Base-by-base conservation (phyloP, 2,329 filamentous ascomycete genomes). In the Fusarium sarcochroum region DNA sequence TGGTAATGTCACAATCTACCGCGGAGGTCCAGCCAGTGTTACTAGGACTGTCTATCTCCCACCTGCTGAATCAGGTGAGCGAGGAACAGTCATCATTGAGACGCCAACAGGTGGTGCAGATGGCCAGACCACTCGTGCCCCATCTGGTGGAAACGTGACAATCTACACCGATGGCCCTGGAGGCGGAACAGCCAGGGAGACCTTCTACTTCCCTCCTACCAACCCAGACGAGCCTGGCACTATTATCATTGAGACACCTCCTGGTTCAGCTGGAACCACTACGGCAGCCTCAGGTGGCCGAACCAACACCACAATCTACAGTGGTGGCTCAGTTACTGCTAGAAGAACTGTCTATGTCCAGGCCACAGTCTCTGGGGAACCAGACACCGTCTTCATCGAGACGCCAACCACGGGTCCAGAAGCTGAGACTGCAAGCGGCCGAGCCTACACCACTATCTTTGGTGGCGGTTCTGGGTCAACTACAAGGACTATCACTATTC, bases 161-260 rank as follows among this genome's bases (percentile, higher is more conserved):
- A 53, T 64, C 2, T 64, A 38, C 8, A 58, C 52, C 4, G n/a
- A 34, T 27, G 52, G 59, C 5, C 41, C 23, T 3, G 52, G 52
- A n/a, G 47, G 59, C 2, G 52, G 52, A 15, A 59, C 61, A 38
- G 52, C 37, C 2, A 18, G 34, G 3, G 41, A 32, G 15, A 66
- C 63, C 9, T 25, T 66, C 1, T 66, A 66, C 20, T 60, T 47
- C 3, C 61, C 63, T 8, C 53, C 62, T 8, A 62, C 45, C 11
- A 40, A 48, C 1, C 41, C 47, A n/a, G 54, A 32, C 2, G 58
- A 59, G 8, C 30, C 35, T 0, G 64, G 52, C 0, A 68, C 64
- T 15, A 13, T 66, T 1, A 27, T 63, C 0, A 18, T 63, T 1
- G 63, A 60, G 27, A 60, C 58, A 8, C 17, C 50, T 3, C 18